phyloP scores from a whole-genome alignment of 164 flowering plant genomes.

The grape (Vitis vinifera) region DNA sequence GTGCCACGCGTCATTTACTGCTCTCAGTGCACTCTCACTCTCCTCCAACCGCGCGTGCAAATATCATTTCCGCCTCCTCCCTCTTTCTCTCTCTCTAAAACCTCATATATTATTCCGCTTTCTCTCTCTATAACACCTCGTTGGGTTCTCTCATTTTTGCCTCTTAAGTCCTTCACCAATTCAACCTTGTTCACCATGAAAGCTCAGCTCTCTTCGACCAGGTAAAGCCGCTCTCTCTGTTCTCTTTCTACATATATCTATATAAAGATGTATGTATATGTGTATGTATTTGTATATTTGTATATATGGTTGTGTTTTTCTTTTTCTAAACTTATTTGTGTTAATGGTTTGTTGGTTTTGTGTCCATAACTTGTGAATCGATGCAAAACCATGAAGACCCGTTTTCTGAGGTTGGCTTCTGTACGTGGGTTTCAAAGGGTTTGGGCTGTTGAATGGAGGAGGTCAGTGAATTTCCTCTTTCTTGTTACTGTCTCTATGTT shows the following conservation, averaged over 20 bases:
- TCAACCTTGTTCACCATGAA: conserved; percentile 24
- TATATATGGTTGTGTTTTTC: too few species aligned
- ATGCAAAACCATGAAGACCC: conserved; percentile 24
- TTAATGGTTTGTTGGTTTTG: conserved; percentile 24
- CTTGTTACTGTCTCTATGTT: conserved; percentile 1
- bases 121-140: conserved; percentile 9
- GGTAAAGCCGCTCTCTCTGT: conserved; percentile 9
- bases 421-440: conserved; percentile 17
- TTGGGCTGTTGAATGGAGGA: conserved; percentile 12
- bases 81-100: conserved; percentile 10
- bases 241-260: conserved; percentile 2
- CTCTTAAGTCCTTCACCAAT: background rate
- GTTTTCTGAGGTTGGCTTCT: conserved; percentile 15
- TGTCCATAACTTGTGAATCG: conserved; percentile 23
- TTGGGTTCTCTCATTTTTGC: too few species aligned
- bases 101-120: conserved; percentile 10
- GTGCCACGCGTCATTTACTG: background rate
- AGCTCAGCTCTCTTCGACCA: conserved; percentile 16
- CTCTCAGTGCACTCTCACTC: background rate
- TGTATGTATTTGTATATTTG: background rate
- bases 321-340: background rate
- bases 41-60: conserved; percentile 1
- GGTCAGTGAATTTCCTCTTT: conserved; percentile 11
- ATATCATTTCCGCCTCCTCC: background rate
- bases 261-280: background rate